A percentile compares a stretch with the other conserved stretches of the same genome.
Evolutionary conservation across 345 rosid genomes (phyloP).

Genomic region (Acer saccharum): DNA sequence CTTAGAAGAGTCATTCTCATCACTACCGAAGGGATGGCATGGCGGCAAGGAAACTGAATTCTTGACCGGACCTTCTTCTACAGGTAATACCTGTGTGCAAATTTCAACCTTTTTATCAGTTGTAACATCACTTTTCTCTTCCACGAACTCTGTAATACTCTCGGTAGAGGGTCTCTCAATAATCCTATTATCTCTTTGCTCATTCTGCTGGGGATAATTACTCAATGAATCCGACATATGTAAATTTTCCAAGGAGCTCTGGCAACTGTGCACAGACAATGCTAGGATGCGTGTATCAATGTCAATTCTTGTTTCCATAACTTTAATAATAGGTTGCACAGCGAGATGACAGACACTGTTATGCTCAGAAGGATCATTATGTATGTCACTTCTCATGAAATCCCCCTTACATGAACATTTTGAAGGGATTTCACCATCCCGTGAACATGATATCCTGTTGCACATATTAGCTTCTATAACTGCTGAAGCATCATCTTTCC

Average conservation of each 20-base stretch:
- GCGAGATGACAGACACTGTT: constrained; percentile 23
- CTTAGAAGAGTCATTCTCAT: constrained; percentile 32
- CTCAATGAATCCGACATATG: constrained; percentile 24
- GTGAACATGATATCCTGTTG: constrained; percentile 27
- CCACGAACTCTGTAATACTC: constrained; percentile 21
- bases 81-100: constrained; percentile 22
- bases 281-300: constrained; percentile 11
- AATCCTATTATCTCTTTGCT: constrained; percentile 17
- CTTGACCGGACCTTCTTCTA: constrained; percentile 29
- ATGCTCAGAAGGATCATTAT: constrained; percentile 17
- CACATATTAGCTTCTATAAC: constrained; percentile 28
- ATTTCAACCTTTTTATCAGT: constrained; percentile 33
- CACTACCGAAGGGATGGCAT: constrained; percentile 20
- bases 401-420: constrained; percentile 20
- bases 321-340: constrained; percentile 25
- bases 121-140: constrained; percentile 35
- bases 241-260: constrained; percentile 25
- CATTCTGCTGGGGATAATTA: constrained; percentile 28
- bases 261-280: constrained; percentile 21
- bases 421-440: constrained; percentile 19
- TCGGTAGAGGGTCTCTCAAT: constrained; percentile 24
- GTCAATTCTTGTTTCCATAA: constrained; percentile 20
- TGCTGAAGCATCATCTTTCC: constrained; percentile 23
- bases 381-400: constrained; percentile 19
- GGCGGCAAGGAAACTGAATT: constrained; percentile 20